Percentiles rank a stretch among this genome's conserved stretches.
Conservation (phyloP, 2,329 filamentous ascomycete genomes). For the Leptographium wingfieldii region DNA sequence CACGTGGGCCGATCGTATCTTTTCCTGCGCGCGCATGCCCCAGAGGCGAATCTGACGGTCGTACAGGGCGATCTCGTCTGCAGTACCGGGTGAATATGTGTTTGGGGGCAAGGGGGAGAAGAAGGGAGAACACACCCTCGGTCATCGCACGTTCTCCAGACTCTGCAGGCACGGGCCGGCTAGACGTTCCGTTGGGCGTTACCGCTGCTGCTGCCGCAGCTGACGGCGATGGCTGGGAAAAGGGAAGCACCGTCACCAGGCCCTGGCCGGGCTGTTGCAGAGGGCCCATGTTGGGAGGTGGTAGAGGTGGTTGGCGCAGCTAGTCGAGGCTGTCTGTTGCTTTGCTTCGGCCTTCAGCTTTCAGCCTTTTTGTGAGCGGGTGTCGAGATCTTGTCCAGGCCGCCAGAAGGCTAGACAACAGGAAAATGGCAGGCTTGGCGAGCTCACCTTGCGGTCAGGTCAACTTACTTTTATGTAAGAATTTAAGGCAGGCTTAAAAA, state of each 20-base stretch:
- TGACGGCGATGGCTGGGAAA: not conserved
- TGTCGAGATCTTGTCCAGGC: too few relatives aligned
- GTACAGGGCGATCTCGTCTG: slow-evolving; percentile 93
- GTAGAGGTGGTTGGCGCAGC: not conserved
- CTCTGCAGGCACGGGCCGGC: too few relatives aligned
- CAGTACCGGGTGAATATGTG: not conserved
- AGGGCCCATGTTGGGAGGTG: not conserved
- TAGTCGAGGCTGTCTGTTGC: not conserved
- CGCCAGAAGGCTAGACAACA: too few relatives aligned
- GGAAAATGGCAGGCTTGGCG: too few relatives aligned
- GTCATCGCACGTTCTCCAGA: not conserved
- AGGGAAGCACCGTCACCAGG: not conserved
- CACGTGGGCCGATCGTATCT: slow-evolving; percentile 79
- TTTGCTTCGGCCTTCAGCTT: not conserved
- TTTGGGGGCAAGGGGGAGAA: not conserved
- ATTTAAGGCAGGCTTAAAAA: not conserved
- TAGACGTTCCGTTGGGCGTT: too few relatives aligned
- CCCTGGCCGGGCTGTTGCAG: not conserved
- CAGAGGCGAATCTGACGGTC: slow-evolving; percentile 95
- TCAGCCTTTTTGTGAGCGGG: too few relatives aligned
- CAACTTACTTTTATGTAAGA: not conserved
- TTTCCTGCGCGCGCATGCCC: slow-evolving; percentile 91
- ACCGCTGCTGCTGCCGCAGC: not conserved
- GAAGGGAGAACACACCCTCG: not conserved
- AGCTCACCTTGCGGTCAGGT: too few relatives aligned